These are phyloP conservation scores for Hanseniaspora lachancei DNA, from an alignment of 805 yeast species.

Conservation along the genomic window DNA sequence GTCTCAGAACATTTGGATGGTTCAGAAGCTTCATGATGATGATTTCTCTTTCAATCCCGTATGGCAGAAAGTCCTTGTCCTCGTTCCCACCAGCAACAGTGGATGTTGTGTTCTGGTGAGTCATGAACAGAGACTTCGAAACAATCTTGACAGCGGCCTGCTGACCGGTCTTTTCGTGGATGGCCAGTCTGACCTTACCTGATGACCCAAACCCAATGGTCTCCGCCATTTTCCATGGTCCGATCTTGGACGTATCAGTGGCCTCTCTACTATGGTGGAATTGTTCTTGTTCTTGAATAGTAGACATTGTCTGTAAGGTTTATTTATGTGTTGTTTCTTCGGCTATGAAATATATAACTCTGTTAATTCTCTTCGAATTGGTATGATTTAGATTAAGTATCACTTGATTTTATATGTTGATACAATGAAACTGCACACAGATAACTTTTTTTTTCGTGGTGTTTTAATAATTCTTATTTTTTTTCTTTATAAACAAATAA, in stretches of 20 bases:
- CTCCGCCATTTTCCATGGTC: constrained; percentile 94
- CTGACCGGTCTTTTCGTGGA: constrained; percentile 70
- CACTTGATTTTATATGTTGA: too few species aligned
- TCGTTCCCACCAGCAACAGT: constrained; percentile 31
- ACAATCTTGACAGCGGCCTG: constrained; percentile 95
- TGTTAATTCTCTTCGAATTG: too few species aligned
- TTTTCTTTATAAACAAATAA: too few species aligned
- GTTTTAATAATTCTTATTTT: too few species aligned
- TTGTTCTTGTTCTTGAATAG: constrained; percentile 1
- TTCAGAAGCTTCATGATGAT: constrained; percentile 71
- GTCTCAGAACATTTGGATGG: constrained; percentile 65
- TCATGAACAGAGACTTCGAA: constrained; percentile 62
- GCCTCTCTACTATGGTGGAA: constrained; percentile 17
- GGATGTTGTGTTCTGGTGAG: constrained; percentile 21
- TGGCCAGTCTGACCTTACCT: constrained; percentile 86
- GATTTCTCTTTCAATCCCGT: constrained; percentile 77
- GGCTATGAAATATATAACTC: not conserved
- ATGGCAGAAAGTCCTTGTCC: constrained; percentile 47
- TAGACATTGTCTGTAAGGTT: not conserved
- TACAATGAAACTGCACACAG: too few species aligned
- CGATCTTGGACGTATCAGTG: constrained; percentile 31
- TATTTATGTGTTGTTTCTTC: not conserved
- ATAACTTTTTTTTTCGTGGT: too few species aligned
- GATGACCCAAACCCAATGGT: constrained; percentile 95
- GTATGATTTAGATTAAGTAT: too few species aligned